Conservation (phyloP, 2,329 filamentous ascomycete genomes). For the Cladosporium sphaerospermum region DNA sequence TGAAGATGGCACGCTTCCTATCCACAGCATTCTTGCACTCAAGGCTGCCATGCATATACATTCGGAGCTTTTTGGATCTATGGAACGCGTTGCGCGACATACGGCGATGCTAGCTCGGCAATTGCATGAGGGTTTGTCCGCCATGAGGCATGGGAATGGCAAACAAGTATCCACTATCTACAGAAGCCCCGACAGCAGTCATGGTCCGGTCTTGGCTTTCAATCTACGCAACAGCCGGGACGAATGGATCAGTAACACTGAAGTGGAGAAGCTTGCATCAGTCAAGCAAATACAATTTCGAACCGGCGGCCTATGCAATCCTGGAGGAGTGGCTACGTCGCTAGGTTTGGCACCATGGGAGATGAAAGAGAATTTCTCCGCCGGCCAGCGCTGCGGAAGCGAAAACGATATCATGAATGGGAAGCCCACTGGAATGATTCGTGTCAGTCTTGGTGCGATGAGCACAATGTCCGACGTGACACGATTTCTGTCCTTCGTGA, state of each 20-base stretch:
- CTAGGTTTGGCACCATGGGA: constrained; percentile 74
- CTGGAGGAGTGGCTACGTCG: constrained; percentile 71
- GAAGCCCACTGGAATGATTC: constrained; percentile 80
- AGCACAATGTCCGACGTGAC: constrained; percentile 71
- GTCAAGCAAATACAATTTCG: constrained; percentile 77
- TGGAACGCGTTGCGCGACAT: constrained; percentile 64
- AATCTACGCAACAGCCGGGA: constrained; percentile 67
- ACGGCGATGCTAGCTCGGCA: constrained; percentile 57
- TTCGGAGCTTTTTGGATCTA: constrained; percentile 57
- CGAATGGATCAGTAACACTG: constrained; percentile 70
- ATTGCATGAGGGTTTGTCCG: constrained; percentile 53
- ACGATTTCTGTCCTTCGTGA: constrained; percentile 49
- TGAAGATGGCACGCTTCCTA: constrained; percentile 85
- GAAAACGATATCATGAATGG: constrained; percentile 76
- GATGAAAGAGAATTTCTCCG: constrained; percentile 75
- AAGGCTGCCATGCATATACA: constrained; percentile 69
- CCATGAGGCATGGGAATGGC: constrained; percentile 65
- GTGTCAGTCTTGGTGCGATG: constrained; percentile 85
- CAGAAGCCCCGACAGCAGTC: constrained; percentile 25
- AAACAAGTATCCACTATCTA: constrained; percentile 62
- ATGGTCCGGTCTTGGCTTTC: constrained; percentile 76
- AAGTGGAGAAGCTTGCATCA: constrained; percentile 79
- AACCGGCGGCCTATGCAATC: constrained; percentile 87
- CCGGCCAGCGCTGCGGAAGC: constrained; percentile 76
- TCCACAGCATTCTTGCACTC: constrained; percentile 83